These are phyloP conservation scores for Diutina ranongensis DNA, from an alignment of 1,139 yeast genomes.

Conservation along the genomic window DNA sequence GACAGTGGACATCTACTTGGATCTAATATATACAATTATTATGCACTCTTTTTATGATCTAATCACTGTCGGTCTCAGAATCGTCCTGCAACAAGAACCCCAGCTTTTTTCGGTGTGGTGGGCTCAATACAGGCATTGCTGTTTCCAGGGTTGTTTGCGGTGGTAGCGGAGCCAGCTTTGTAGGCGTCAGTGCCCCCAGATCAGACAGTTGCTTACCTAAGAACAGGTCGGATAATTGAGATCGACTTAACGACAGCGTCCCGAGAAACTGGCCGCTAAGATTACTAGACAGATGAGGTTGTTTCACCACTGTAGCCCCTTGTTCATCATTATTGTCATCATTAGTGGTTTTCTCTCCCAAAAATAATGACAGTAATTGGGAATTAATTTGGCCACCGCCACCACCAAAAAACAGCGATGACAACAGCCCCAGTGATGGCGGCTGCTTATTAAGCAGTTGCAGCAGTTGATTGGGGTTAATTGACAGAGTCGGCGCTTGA, in stretches of 20 bases:
- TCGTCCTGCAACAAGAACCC: conserved; percentile 3
- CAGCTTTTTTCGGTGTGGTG: not conserved
- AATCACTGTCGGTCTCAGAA: not conserved
- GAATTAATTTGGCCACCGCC: conserved; percentile 7
- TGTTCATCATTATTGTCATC: too few species aligned
- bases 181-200: not conserved
- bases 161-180: conserved; percentile 1
- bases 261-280: not conserved
- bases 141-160: not conserved
- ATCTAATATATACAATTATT: not conserved
- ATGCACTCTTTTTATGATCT: not conserved
- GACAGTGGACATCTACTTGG: too few species aligned
- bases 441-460: conserved; percentile 30
- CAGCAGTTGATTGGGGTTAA: conserved; percentile 20
- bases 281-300: not conserved
- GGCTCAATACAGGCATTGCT: not conserved
- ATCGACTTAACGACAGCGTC: not conserved
- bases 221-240: not conserved
- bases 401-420: conserved; percentile 10
- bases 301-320: not conserved
- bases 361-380: not conserved
- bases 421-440: conserved; percentile 25
- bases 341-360: not conserved
- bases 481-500: conserved; percentile 17
- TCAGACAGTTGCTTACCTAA: not conserved